A percentile compares a stretch with the other conserved stretches of the same genome.
Conservation (phyloP, 768 basidiomycete species). For the Leccinum subgranulosum region DNA sequence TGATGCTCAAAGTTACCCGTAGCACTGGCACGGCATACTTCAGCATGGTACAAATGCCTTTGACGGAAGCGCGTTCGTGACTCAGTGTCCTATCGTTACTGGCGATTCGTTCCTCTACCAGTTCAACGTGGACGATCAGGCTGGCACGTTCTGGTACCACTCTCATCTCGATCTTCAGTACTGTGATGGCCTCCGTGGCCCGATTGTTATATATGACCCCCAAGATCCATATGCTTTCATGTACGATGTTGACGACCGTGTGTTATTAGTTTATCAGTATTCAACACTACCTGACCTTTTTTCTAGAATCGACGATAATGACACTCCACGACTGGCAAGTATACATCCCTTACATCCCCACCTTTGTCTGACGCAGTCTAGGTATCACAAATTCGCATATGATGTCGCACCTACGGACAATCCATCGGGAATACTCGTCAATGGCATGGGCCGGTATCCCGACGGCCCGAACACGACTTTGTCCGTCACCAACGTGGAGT, state of each 20-base stretch:
- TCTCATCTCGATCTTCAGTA: conserved; percentile 50
- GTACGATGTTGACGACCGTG: conserved; percentile 38
- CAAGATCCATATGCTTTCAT: conserved; percentile 27
- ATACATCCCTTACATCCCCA: background rate
- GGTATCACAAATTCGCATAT: conserved; percentile 23
- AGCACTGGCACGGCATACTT: conserved; percentile 49
- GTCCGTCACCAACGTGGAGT: conserved; percentile 34
- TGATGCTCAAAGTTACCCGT: background rate
- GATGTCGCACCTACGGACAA: conserved; percentile 4
- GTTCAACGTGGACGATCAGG: conserved; percentile 26
- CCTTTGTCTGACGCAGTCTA: background rate
- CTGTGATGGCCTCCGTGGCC: conserved; percentile 53
- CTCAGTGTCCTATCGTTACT: conserved; percentile 42
- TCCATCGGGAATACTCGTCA: conserved; percentile 36
- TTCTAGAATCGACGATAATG: conserved; percentile 36
- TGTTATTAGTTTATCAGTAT: background rate
- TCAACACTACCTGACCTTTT: background rate
- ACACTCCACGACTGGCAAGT: conserved; percentile 39
- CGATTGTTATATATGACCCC: conserved; percentile 45
- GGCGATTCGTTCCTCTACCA: conserved; percentile 40
- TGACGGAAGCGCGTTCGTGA: conserved; percentile 48
- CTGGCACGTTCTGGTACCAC: conserved; percentile 47
- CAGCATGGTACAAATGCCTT: conserved; percentile 41
- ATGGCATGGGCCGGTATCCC: conserved; percentile 36
- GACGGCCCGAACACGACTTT: conserved; percentile 32